These are phyloP conservation scores for Wallacemonas sp. DNA, from an alignment of 208 protist genomes.

Conservation along the genomic window DNA sequence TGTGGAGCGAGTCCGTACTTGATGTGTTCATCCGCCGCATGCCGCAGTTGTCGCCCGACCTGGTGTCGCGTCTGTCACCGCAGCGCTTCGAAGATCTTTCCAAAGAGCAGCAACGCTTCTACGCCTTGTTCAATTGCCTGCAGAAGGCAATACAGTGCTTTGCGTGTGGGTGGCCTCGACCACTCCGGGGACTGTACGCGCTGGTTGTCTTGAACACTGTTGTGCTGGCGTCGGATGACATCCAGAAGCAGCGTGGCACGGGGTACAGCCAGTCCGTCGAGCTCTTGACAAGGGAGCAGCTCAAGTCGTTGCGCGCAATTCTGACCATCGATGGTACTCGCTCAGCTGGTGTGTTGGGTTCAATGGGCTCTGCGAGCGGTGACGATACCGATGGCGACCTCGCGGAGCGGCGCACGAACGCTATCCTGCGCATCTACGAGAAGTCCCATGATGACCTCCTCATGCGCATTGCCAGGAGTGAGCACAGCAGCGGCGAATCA, in stretches of 20 bases:
- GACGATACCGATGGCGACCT: neutral
- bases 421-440: conserved; percentile 12
- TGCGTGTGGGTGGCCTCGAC: conserved; percentile 60
- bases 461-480: conserved; percentile 10
- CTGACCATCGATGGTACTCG: conserved; percentile 10
- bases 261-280: conserved; percentile 29
- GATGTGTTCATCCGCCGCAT: conserved; percentile 47
- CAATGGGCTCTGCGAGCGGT: neutral
- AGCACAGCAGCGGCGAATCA: neutral
- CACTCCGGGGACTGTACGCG: conserved; percentile 58
- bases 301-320: conserved; percentile 24
- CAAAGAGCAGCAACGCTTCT: conserved; percentile 61
- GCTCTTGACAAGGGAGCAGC: conserved; percentile 40
- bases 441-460: conserved; percentile 19
- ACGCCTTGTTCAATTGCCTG: conserved; percentile 57
- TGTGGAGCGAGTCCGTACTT: conserved; percentile 44
- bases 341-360: neutral
- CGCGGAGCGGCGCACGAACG: neutral
- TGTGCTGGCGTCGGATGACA: conserved; percentile 17
- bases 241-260: conserved; percentile 22
- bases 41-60: conserved; percentile 25
- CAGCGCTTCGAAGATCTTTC: conserved; percentile 59
- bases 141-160: conserved; percentile 56
- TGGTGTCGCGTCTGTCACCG: conserved; percentile 54
- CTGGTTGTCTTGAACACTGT: conserved; percentile 46